These are phyloP conservation scores for Cetraspora pellucida DNA, from an alignment of 192 early-diverging fungal genomes.

Conservation along the genomic window DNA sequence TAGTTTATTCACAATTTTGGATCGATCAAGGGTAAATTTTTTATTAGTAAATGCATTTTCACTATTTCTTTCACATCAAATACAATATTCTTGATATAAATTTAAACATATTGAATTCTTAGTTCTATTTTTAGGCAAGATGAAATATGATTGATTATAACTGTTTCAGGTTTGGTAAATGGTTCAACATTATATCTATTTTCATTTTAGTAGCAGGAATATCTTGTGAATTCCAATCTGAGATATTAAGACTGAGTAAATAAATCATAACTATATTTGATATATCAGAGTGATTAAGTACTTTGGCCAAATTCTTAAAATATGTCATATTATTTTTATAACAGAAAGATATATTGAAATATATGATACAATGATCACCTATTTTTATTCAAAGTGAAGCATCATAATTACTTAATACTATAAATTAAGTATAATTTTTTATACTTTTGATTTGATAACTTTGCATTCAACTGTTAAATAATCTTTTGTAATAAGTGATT, in stretches of 20 bases:
- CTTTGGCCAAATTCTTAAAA: neutral
- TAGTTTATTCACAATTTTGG: too few relatives aligned
- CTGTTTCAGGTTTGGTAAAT: neutral
- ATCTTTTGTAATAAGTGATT: neutral
- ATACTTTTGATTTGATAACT: neutral
- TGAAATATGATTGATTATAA: too few relatives aligned
- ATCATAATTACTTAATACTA: conserved; percentile 15
- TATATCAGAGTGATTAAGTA: neutral
- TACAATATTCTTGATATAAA: too few relatives aligned
- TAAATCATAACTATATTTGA: neutral
- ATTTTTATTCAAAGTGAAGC: neutral
- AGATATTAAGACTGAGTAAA: too few relatives aligned
- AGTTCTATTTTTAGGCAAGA: too few relatives aligned
- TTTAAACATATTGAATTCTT: too few relatives aligned
- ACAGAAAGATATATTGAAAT: neutral
- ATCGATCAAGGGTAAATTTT: too few relatives aligned
- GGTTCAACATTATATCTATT: neutral
- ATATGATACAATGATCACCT: neutral
- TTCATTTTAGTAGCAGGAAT: neutral
- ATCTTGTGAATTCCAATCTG: too few relatives aligned
- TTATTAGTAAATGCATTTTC: too few relatives aligned
- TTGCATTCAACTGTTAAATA: conserved; percentile 2
- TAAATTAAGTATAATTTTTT: conserved; percentile 17
- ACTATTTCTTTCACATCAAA: too few relatives aligned
- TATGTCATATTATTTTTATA: neutral